Percentiles rank a stretch among this genome's conserved stretches.
Conservation (phyloP, 2,329 filamentous ascomycete species). For the Zarea fungicola region DNA sequence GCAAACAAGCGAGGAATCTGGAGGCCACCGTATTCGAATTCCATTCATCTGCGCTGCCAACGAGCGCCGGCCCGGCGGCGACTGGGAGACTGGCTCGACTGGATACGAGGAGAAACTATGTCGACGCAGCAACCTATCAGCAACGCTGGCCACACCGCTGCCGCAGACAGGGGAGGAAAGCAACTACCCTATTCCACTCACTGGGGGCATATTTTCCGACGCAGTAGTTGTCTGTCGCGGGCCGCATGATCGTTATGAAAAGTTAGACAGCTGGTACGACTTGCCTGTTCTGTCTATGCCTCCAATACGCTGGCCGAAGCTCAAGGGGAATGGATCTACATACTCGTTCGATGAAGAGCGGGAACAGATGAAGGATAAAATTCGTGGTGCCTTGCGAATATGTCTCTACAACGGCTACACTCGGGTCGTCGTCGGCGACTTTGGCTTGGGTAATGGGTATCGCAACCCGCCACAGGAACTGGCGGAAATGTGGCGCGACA, state of each 20-base stretch:
- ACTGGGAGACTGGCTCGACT: constrained; percentile 63
- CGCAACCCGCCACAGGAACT: constrained; percentile 61
- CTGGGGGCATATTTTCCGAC: constrained; percentile 65
- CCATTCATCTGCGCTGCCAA: constrained; percentile 71
- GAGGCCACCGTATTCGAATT: constrained; percentile 37
- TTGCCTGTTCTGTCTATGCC: constrained; percentile 70
- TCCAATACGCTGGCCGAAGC: constrained; percentile 67
- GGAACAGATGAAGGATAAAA: constrained; percentile 67
- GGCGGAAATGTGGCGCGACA: constrained; percentile 61
- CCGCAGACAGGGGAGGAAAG: constrained; percentile 36
- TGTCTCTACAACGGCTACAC: constrained; percentile 56
- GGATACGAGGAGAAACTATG: constrained; percentile 62
- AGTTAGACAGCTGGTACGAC: constrained; percentile 48
- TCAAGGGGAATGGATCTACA: constrained; percentile 59
- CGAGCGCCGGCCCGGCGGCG: constrained; percentile 70
- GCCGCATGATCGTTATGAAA: constrained; percentile 59
- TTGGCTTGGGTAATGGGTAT: constrained; percentile 58
- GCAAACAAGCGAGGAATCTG: constrained; percentile 28
- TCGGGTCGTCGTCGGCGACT: constrained; percentile 58
- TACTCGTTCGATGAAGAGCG: constrained; percentile 70
- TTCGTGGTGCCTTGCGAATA: constrained; percentile 65
- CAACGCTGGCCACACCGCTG: constrained; percentile 59
- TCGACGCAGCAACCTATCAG: constrained; percentile 67
- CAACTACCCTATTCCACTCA: constrained; percentile 68
- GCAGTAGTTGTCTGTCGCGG: constrained; percentile 70